phyloP scores from a whole-genome alignment of 2,329 filamentous ascomycete genomes.

The Ophiostoma ips region DNA sequence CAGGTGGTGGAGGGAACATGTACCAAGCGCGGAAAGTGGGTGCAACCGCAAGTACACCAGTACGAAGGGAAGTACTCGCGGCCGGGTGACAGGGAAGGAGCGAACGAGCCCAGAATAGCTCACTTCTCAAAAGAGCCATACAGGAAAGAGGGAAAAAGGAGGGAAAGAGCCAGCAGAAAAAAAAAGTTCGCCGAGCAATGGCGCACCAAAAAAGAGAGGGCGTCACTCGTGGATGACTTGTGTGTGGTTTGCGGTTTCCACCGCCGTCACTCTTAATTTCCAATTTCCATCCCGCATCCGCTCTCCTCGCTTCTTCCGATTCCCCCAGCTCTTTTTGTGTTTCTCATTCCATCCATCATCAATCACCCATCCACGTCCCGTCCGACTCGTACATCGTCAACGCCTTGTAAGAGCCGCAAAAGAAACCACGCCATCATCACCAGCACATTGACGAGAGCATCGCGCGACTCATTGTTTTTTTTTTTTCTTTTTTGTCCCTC shows the following conservation, averaged over 20 bases:
- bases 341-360: conserved; percentile 2
- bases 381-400: not conserved
- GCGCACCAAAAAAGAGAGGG: conserved; percentile 11
- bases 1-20: conserved; percentile 1
- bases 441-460: not conserved
- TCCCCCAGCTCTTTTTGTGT: not conserved
- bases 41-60: conserved; percentile 4
- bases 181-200: conserved; percentile 12
- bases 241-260: conserved; percentile 8
- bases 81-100: conserved; percentile 3
- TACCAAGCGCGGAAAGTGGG: not conserved
- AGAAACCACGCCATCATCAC: not conserved
- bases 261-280: conserved; percentile 9
- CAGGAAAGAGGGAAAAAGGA: conserved; percentile 5
- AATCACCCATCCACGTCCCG: not conserved
- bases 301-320: not conserved
- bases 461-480: not conserved
- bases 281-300: conserved; percentile 7
- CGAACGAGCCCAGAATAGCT: conserved; percentile 9
- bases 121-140: conserved; percentile 1
- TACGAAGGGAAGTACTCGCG: too few species aligned
- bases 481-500: too few species aligned
- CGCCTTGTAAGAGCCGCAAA: not conserved
- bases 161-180: conserved; percentile 6
- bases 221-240: conserved; percentile 6